Conservation (phyloP, 2,329 filamentous ascomycete species). For the Sporothrix inflata region DNA sequence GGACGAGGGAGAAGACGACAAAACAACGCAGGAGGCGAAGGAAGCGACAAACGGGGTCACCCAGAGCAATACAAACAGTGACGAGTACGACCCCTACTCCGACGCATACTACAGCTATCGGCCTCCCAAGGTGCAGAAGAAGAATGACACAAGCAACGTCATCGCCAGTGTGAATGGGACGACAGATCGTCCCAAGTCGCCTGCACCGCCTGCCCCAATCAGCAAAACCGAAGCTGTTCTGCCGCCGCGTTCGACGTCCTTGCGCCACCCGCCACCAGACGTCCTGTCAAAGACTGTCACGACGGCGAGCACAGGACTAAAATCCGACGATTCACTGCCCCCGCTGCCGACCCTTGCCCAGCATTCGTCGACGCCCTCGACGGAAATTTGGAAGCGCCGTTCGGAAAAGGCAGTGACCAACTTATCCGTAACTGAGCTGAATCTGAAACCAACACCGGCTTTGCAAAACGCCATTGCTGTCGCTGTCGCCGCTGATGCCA, state of each 20-base stretch:
- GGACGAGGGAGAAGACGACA: background rate
- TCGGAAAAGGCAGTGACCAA: constrained; percentile 54
- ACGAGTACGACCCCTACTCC: constrained; percentile 27
- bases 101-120: constrained; percentile 22
- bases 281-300: constrained; percentile 17
- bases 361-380: constrained; percentile 37
- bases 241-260: constrained; percentile 30
- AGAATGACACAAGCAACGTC: constrained; percentile 4
- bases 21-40: background rate
- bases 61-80: background rate
- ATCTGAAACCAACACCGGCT: constrained; percentile 47
- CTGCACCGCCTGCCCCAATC: constrained; percentile 10
- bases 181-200: background rate
- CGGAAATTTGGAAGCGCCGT: constrained; percentile 54
- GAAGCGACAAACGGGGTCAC: background rate
- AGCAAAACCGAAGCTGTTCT: constrained; percentile 4
- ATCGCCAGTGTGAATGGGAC: background rate
- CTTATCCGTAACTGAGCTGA: constrained; percentile 53
- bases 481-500: constrained; percentile 1
- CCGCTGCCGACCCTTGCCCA: constrained; percentile 16
- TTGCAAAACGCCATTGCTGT: background rate
- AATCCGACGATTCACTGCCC: background rate
- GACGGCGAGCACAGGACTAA: constrained; percentile 32
- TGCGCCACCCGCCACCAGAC: constrained; percentile 18
- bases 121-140: background rate